Conservation (phyloP, 345 rosid genomes). For the Acer yangbiense region DNA sequence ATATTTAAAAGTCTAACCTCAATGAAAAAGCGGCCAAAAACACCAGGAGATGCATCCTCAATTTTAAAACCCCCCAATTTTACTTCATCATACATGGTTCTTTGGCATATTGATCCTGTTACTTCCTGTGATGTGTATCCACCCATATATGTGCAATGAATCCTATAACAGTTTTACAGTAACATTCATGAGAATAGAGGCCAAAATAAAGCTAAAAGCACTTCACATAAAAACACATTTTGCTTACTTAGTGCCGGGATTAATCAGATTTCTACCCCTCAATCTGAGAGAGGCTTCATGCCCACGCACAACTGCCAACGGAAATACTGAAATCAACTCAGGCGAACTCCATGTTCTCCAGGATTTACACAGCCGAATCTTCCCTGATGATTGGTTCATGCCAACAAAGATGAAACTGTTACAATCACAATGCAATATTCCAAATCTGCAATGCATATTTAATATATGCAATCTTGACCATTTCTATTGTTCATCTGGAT, state of each 20-base stretch:
- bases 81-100: constrained; percentile 54
- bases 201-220: constrained; percentile 1
- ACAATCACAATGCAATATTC: constrained; percentile 3
- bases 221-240: constrained; percentile 5
- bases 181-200: constrained; percentile 13
- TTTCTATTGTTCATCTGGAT: not conserved
- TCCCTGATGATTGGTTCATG: constrained; percentile 51
- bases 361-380: constrained; percentile 63
- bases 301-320: constrained; percentile 78
- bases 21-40: constrained; percentile 77
- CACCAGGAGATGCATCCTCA: constrained; percentile 34
- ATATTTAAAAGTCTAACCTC: constrained; percentile 55
- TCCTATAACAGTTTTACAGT: constrained; percentile 36
- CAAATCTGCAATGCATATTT: not conserved
- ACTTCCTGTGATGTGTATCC: constrained; percentile 61
- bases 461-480: not conserved
- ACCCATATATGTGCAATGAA: constrained; percentile 67
- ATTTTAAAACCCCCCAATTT: constrained; percentile 54
- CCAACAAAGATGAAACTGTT: constrained; percentile 7
- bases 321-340: constrained; percentile 77
- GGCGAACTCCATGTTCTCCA: constrained; percentile 83
- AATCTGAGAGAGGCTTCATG: constrained; percentile 61
- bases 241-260: constrained; percentile 70
- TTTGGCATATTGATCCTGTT: constrained; percentile 30
- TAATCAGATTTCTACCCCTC: constrained; percentile 73